Base-by-base conservation (phyloP, 2,329 filamentous ascomycete species). In the Penicillium sp. region DNA sequence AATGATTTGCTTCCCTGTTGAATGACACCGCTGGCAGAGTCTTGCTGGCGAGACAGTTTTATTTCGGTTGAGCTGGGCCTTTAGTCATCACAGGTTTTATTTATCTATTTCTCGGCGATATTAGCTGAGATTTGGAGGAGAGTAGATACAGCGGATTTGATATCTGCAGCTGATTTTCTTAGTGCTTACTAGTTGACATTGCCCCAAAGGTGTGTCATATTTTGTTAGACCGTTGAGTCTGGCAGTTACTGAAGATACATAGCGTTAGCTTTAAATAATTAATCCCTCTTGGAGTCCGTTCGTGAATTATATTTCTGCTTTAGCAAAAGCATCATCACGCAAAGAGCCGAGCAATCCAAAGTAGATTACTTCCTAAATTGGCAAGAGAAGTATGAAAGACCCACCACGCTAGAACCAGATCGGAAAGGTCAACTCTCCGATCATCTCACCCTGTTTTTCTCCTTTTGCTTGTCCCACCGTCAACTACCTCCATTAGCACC, bases 11-110 rank as follows among this genome's bases (percentile, higher is more conserved):
- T 38, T 20, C 11, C 43, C 23, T 30, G 35, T 42, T 14, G 24
- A 24, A 48, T 43, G 52, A 55, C 23, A 46, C 52, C 45, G 52
- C 52, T 55, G 52, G 45, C 43, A 55, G 12, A 42, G 43, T 48
- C 52, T 55, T 55, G 52, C 52, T 55, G 52, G 52, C 52, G 24
- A 55, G 45, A 55, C 52, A 26, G 28, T 21, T 43, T 33, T 23
- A 48, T n/a, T 47, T 53, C 51, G 51, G 51, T 53, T 18, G 47
- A 55, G 45, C 52, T 55, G 52, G 52, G 46, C 45, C 42, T 55
- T 48, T 16, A 55, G 42, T 53, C 42, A 47, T 53, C n/a, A 16
- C 51, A 47, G 16, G 51, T 38, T 47, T 46, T 38, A 18, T 9
- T 23, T 23, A 5, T 23, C 23, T 43, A 12, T 20, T 11, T 43